Percentiles rank a stretch among this genome's conserved stretches.
phyloP scores from a whole-genome alignment of 768 basidiomycete species.

The Auriscalpium microsporum region DNA sequence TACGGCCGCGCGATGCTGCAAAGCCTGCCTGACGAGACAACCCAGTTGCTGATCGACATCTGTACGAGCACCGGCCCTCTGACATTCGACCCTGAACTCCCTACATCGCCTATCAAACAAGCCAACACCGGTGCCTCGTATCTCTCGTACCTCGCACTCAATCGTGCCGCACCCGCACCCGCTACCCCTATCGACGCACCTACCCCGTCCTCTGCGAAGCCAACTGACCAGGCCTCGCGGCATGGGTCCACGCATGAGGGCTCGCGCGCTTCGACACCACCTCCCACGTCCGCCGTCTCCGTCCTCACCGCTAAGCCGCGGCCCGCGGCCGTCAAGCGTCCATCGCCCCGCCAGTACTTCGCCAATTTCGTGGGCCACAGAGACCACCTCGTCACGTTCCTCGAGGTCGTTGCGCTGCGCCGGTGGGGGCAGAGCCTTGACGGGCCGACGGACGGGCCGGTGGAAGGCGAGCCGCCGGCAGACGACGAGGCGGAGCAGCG shows the following conservation, averaged over 20 bases:
- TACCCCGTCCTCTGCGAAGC: conserved; percentile 11
- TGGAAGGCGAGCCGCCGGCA: conserved; percentile 10
- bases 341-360: conserved; percentile 84
- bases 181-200: conserved; percentile 23
- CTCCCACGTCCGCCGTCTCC: conserved; percentile 16
- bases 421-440: conserved; percentile 76
- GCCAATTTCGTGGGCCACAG: conserved; percentile 91
- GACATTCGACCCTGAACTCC: conserved; percentile 29
- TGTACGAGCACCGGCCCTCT: conserved; percentile 63
- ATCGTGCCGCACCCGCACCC: conserved; percentile 38
- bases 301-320: conserved; percentile 11
- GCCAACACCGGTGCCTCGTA: conserved; percentile 46
- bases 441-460: conserved; percentile 16
- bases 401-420: conserved; percentile 75
- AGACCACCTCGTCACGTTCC: conserved; percentile 72
- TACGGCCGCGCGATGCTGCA: conserved; percentile 85
- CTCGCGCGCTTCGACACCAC: conserved; percentile 22
- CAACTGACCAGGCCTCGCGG: conserved; percentile 20
- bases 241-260: conserved; percentile 31
- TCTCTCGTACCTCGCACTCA: conserved; percentile 72
- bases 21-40: conserved; percentile 80
- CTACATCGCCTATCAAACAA: conserved; percentile 21
- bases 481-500: conserved; percentile 41
- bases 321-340: conserved; percentile 37
- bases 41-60: conserved; percentile 83